Evolutionary conservation across 2,329 filamentous ascomycete genomes (phyloP).

Genomic region (Pseudodiploospora longispora): DNA sequence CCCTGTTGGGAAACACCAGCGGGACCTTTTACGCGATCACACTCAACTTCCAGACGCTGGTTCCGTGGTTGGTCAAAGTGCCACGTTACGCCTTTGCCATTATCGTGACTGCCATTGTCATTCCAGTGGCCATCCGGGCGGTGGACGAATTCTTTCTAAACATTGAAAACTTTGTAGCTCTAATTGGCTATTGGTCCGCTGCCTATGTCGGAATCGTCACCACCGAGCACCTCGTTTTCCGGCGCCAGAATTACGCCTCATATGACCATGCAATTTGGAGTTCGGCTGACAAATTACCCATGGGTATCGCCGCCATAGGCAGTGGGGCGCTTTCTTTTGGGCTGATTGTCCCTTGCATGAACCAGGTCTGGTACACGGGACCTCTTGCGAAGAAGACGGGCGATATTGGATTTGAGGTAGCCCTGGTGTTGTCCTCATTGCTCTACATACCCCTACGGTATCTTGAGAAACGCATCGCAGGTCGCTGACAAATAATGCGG

Average conservation of each 20-base stretch:
- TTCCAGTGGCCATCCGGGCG: constrained; percentile 49
- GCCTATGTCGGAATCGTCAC: constrained; percentile 44
- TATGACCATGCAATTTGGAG: constrained; percentile 43
- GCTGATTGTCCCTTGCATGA: constrained; percentile 52
- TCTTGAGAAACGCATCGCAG: constrained; percentile 30
- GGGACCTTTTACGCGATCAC: constrained; percentile 55
- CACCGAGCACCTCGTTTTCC: constrained; percentile 41
- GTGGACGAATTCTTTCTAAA: constrained; percentile 49
- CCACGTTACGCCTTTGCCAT: constrained; percentile 51
- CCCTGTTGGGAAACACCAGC: constrained; percentile 50
- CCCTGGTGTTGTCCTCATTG: constrained; percentile 42
- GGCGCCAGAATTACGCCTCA: constrained; percentile 32
- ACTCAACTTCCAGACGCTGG: constrained; percentile 55
- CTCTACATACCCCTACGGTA: constrained; percentile 40
- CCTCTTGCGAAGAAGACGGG: constrained; percentile 52
- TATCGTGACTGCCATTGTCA: constrained; percentile 49
- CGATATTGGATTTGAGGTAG: constrained; percentile 59
- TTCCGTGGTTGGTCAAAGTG: constrained; percentile 46
- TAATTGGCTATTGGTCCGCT: constrained; percentile 53
- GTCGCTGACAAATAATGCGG: constrained; percentile 2
- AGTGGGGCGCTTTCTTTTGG: constrained; percentile 39
- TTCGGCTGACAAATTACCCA: constrained; percentile 34
- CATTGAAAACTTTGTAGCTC: constrained; percentile 47
- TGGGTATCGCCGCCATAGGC: constrained; percentile 38
- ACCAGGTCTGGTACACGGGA: constrained; percentile 52